Base-by-base conservation (phyloP, 2,329 filamentous ascomycete species). In the Aureobasidium sp. region DNA sequence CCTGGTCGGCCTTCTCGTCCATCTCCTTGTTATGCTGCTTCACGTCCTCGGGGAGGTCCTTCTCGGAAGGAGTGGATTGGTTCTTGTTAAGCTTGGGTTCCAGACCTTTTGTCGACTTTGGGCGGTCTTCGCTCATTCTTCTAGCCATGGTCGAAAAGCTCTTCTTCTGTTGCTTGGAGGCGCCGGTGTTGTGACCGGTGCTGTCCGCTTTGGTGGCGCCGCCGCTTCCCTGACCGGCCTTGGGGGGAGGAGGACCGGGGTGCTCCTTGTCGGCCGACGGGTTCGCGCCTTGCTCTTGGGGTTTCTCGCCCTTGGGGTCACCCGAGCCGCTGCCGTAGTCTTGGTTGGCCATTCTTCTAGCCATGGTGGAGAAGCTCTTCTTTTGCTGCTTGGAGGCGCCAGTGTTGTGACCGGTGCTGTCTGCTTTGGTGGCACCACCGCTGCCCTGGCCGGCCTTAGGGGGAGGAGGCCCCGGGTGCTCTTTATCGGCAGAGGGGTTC, bases 381-480 rank as follows among this genome's bases (percentile, higher is more conserved):
- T 64, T 65, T 17, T 61, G 58, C 63, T 60, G 59, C 44, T 55
- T 51, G 9, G 59, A 61, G 22, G 66, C 45, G 52, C 37, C 66
- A 31, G 48, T 60, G 49, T 65, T 63, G 64, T 64, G 58, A 12
- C 64, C 64, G 9, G 42, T 42, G 42, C 45, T 65, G 14, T 62
- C 64, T 61, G 70, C 70, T 29, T 71, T 70, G 20, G 65, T 67
- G 1, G 72, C 71, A 12, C 68, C 68, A 53, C 73, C 67, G 52
- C 68, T 70, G 62, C 68, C 66, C 62, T 75, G 66, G n/a, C 73
- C 76, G 6, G 71, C 74, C 63, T 76, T 74, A 3, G 77, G 76
- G 11, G 77, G 71, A 63, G 75, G 68, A 6, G 77, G 76, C 5
- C 77, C 77, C 1, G 77, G 77, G 63, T 79, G 77, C 69, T 79